Evolutionary conservation across 352 stramenopile species (phyloP).

Genomic region (Thalassiosira livingstoniorum): DNA sequence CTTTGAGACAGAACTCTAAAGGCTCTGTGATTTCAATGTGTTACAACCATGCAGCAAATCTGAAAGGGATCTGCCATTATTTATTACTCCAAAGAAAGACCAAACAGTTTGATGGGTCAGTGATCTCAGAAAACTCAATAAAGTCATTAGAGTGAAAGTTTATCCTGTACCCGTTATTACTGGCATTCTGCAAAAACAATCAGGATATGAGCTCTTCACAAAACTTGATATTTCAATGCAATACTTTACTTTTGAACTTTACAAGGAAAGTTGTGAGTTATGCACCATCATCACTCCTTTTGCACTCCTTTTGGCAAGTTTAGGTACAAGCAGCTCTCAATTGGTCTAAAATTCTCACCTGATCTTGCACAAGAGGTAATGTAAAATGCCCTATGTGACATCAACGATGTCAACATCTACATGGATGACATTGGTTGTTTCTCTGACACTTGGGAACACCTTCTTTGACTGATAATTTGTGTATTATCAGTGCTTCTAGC

Average conservation of each 20-base stretch:
- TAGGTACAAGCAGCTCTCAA: not conserved
- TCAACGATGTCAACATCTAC: not conserved
- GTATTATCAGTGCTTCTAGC: conserved; percentile 34
- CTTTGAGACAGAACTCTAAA: too few relatives aligned
- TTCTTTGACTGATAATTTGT: conserved; percentile 11
- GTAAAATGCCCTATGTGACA: not conserved
- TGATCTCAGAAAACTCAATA: too few relatives aligned
- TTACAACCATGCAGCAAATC: too few relatives aligned
- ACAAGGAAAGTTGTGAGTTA: not conserved
- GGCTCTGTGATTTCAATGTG: too few relatives aligned
- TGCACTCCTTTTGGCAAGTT: not conserved
- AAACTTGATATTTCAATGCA: not conserved
- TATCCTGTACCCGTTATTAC: not conserved
- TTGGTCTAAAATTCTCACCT: not conserved
- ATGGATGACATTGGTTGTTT: conserved; percentile 1
- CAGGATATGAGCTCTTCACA: not conserved
- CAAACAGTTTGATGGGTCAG: too few relatives aligned
- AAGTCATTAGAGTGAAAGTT: too few relatives aligned
- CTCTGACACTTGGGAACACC: not conserved
- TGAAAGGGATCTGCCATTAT: too few relatives aligned
- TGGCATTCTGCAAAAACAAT: not conserved
- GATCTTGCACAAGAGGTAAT: not conserved
- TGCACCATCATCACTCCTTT: not conserved
- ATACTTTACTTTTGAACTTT: not conserved
- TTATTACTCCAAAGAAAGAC: too few relatives aligned